Conservation (phyloP, 2,329 filamentous ascomycete species). For the Penicillium sp. region DNA sequence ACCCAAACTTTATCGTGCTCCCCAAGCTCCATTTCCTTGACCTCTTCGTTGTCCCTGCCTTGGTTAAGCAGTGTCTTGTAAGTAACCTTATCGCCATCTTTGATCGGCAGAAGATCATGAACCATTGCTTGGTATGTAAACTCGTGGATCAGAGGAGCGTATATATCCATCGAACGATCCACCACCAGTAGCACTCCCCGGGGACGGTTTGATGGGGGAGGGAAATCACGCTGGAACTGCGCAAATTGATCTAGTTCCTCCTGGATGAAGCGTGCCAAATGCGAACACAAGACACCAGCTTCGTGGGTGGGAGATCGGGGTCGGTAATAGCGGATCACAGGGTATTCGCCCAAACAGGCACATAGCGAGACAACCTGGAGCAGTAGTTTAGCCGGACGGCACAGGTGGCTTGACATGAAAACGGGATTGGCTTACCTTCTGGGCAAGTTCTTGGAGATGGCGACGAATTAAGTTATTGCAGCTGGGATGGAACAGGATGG, state of each 20-base stretch:
- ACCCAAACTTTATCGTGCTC: conserved; percentile 96
- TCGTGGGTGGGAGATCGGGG: conserved; percentile 78
- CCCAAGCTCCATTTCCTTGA: conserved; percentile 87
- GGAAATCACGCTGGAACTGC: conserved; percentile 81
- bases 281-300: conserved; percentile 82
- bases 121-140: conserved; percentile 99
- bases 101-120: conserved; percentile 86
- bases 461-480: conserved; percentile 82
- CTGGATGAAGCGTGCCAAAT: conserved; percentile 89
- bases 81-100: conserved; percentile 84
- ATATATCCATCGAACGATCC: conserved; percentile 90
- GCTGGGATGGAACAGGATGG: conserved; percentile 83
- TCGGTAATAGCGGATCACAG: conserved; percentile 87
- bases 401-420: background rate
- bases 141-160: conserved; percentile 87
- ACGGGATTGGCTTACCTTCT: conserved; percentile 69
- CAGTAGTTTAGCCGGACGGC: conserved; percentile 20
- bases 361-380: conserved; percentile 80
- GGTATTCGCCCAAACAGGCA: conserved; percentile 90
- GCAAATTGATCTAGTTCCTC: conserved; percentile 89
- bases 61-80: conserved; percentile 82
- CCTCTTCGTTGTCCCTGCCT: conserved; percentile 69
- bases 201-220: conserved; percentile 72
- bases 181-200: conserved; percentile 83
- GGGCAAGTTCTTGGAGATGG: conserved; percentile 83